These are phyloP conservation scores for Physcomitrellopsis africana DNA, from an alignment of 225 moss, liverwort and hornwort species.

Conservation along the genomic window DNA sequence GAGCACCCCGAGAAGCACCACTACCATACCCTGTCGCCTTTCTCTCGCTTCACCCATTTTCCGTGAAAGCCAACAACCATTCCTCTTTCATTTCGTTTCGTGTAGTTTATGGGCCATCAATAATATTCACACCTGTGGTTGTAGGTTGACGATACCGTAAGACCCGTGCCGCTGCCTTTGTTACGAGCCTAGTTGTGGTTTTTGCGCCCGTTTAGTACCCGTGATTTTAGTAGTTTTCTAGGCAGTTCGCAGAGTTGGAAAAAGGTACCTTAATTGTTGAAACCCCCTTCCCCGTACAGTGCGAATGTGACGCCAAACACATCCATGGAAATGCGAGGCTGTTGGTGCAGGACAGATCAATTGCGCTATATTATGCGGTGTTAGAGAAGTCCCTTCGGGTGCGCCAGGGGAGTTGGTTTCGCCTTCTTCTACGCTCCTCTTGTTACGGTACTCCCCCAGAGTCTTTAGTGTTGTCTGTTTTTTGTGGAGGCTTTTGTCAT, in stretches of 20 bases:
- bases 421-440: conserved; percentile 14
- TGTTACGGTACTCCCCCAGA: conserved; percentile 40
- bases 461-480: conserved; percentile 14
- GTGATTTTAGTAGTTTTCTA: conserved; percentile 58
- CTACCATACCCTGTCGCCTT: conserved; percentile 12
- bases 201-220: conserved; percentile 52
- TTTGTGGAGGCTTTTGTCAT: conserved; percentile 25
- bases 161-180: not conserved
- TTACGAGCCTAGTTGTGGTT: not conserved
- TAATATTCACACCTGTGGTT: no score
- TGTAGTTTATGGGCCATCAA: no score
- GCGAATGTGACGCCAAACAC: not conserved
- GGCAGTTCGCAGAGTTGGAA: conserved; percentile 47
- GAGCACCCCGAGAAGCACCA: conserved; percentile 3
- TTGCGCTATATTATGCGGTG: conserved; percentile 38
- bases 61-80: no score
- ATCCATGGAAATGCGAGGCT: conserved; percentile 35
- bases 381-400: not conserved
- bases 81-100: no score
- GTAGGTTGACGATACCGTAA: not conserved
- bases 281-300: conserved; percentile 31
- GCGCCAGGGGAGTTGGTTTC: conserved; percentile 7
- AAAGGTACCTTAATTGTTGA: conserved; percentile 32
- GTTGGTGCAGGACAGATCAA: conserved; percentile 33
- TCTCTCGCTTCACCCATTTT: not conserved